A percentile compares a stretch with the other conserved stretches of the same genome.
Conservation (phyloP, 495 filamentous ascomycete genomes). For the Hypoxylon cercidicola region DNA sequence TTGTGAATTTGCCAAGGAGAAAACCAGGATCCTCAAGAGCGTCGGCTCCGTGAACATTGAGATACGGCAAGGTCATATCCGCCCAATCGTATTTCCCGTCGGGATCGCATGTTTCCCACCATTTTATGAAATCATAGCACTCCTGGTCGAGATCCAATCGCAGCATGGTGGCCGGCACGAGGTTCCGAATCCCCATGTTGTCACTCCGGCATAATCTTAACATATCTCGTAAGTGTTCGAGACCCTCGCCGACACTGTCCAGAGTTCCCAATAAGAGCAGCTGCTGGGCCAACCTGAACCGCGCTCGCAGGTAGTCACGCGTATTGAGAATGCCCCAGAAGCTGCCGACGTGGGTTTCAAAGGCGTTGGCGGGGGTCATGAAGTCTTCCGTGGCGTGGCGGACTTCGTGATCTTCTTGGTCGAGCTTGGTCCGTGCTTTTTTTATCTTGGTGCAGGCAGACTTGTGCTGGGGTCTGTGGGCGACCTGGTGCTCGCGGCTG, state of each 20-base stretch:
- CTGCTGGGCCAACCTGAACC: constrained; percentile 39
- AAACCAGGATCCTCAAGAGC: constrained; percentile 44
- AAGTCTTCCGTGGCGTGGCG: constrained; percentile 44
- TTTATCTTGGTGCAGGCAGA: constrained; percentile 52
- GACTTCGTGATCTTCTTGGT: constrained; percentile 47
- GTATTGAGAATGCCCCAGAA: constrained; percentile 55
- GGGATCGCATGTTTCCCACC: constrained; percentile 49
- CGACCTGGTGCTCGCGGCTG: constrained; percentile 55
- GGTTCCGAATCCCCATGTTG: constrained; percentile 55
- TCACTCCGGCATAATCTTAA: constrained; percentile 56
- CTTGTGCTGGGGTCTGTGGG: constrained; percentile 54
- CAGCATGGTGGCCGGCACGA: constrained; percentile 56
- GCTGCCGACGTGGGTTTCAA: constrained; percentile 48
- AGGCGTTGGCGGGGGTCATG: constrained; percentile 47
- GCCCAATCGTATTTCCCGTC: constrained; percentile 51
- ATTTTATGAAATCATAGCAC: constrained; percentile 66
- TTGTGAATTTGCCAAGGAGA: constrained; percentile 25
- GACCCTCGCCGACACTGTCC: constrained; percentile 49
- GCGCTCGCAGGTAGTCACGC: constrained; percentile 57
- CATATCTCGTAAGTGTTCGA: constrained; percentile 51
- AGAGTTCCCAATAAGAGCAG: constrained; percentile 48
- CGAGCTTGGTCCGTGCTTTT: constrained; percentile 38
- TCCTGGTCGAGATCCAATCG: constrained; percentile 63
- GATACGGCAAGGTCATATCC: constrained; percentile 45
- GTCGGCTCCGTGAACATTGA: constrained; percentile 51